Evolutionary conservation across 2,329 filamentous ascomycete genomes (phyloP).

Genomic region (Cordyceps cateniannulata): DNA sequence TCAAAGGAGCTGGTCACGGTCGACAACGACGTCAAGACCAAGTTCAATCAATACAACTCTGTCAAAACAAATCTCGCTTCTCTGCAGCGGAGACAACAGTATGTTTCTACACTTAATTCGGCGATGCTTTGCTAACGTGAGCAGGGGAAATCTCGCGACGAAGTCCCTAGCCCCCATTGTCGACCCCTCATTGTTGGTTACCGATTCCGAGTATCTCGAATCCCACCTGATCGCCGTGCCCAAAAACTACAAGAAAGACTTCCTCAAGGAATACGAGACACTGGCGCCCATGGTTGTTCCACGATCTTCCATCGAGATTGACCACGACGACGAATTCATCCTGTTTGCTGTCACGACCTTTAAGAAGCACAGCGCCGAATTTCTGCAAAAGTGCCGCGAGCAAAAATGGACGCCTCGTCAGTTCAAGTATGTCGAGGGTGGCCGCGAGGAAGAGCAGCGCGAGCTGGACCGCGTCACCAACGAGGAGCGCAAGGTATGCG

Average conservation of each 20-base stretch:
- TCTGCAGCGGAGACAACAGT: conserved; percentile 85
- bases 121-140: neutral
- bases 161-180: conserved; percentile 90
- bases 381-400: conserved; percentile 86
- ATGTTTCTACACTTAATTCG: conserved; percentile 23
- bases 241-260: conserved; percentile 73
- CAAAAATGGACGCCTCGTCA: conserved; percentile 92
- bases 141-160: conserved; percentile 83
- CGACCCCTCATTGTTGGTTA: conserved; percentile 70
- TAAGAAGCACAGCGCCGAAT: conserved; percentile 83
- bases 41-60: conserved; percentile 90
- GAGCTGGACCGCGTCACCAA: conserved; percentile 76
- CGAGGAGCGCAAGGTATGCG: conserved; percentile 88
- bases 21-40: conserved; percentile 92
- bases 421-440: conserved; percentile 87
- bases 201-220: conserved; percentile 93
- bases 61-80: conserved; percentile 78
- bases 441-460: conserved; percentile 78
- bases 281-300: conserved; percentile 88
- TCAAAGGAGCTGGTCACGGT: conserved; percentile 76
- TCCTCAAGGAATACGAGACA: conserved; percentile 82
- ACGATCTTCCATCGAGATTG: conserved; percentile 72
- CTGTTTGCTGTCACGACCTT: conserved; percentile 87
- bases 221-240: conserved; percentile 92
- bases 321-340: conserved; percentile 82